Evolutionary conservation across 106 monocot species (phyloP).

Genomic region (Apostasia shenzhenica): DNA sequence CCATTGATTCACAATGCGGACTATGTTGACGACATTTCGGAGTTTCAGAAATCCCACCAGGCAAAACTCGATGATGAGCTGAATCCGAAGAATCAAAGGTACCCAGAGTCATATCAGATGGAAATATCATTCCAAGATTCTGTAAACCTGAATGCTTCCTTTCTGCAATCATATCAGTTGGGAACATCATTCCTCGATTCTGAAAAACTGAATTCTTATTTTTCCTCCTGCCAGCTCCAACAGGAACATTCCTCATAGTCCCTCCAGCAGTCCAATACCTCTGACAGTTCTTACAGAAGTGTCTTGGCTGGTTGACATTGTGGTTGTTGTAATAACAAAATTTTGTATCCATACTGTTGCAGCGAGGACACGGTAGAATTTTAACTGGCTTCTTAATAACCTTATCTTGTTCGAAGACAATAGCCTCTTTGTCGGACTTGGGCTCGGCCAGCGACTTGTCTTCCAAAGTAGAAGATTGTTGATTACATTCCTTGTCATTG

Average conservation of each 20-base stretch:
- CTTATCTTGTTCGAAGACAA: conserved; percentile 45
- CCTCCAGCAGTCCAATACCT: conserved; percentile 99
- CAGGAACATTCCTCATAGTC: conserved; percentile 89
- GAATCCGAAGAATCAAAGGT: conserved; percentile 25
- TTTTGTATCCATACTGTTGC: conserved; percentile 91
- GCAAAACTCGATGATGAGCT: conserved; percentile 16
- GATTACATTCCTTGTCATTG: conserved; percentile 15
- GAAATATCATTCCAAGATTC: conserved; percentile 24
- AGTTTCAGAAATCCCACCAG: conserved; percentile 18
- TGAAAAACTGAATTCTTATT: conserved; percentile 23
- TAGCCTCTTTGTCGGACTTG: conserved; percentile 23
- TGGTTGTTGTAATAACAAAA: conserved; percentile 97
- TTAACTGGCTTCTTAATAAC: conserved; percentile 86
- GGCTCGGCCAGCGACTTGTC: conserved; percentile 16
- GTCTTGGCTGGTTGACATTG: conserved; percentile 83
- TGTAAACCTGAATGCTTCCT: conserved; percentile 46
- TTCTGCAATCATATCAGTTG: no score
- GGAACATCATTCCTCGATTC: no score
- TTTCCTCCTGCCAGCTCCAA: conserved; percentile 87
- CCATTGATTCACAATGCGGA: conserved; percentile 56
- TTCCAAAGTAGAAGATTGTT: conserved; percentile 12
- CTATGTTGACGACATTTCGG: conserved; percentile 49
- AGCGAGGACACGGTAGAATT: conserved; percentile 82
- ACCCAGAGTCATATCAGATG: conserved; percentile 25
- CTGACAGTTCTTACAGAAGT: conserved; percentile 93